Evolutionary conservation across 192 early-diverging fungal genomes (phyloP), one percentile per base, ranked within the genome.

Genomic region (Geranomyces michiganensis): DNA sequence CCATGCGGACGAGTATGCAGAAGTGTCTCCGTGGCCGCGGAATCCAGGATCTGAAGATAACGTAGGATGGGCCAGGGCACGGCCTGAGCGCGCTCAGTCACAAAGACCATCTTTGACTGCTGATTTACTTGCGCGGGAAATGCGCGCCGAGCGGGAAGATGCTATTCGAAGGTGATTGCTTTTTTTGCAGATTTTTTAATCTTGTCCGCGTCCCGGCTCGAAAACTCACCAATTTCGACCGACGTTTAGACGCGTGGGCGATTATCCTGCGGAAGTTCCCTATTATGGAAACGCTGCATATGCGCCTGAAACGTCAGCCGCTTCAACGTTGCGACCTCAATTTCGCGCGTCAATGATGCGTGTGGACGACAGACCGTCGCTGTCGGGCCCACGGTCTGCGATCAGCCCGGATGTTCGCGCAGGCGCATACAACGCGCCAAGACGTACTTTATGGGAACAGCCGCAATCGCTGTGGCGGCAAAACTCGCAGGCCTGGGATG

Each of bases 41-140:
- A 29, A 45, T 36, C 62, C 33, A 46, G 62, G 43, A 43, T 46
- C 44, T 17, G 58, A 60, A 8, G 27, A 32, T 4, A 32, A 17
- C 17, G 26, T 4, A 17, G 17, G 22, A 60, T 64, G 62, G 62
- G 41, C 41, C 12, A 41, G 62, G 29, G 33, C 62, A 21, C 33
- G 41, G 41, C 14, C 29, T 17, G 62, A 12, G 13, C 17, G 62
- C 15, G 17, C 21, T 5, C 62, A 19, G 15, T 5, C 41, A 21
- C 62, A 64, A 46, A 31, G 62, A 29, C 62, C 62, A n/a, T 64
- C 62, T 6, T 29, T 64, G 36, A 64, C 62, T 4, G 62, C 62
- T 1, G 62, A 64, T 21, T 64, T 64, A 41, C 62, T 44, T 46
- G 62, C 62, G 3, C 17, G 62, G 44, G 62, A 64, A 43, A 2